Evolutionary conservation across 1,139 yeast species (phyloP).

Genomic region (Yamadazyma triangularis): DNA sequence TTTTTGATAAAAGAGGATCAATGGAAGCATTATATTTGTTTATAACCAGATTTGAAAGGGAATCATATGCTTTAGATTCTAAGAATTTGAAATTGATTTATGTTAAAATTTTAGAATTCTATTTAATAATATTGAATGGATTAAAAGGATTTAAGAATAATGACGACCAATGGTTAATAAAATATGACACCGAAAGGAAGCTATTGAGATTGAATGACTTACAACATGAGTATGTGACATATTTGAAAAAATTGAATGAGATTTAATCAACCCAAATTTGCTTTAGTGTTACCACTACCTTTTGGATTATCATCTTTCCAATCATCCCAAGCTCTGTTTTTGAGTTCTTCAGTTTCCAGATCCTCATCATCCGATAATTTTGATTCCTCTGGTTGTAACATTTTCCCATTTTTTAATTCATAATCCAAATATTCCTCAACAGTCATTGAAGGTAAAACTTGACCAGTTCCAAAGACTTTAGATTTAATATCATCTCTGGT

Average conservation of each 20-base stretch:
- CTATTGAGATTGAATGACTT: conserved; percentile 9
- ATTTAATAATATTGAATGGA: conserved; percentile 46
- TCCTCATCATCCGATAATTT: conserved; percentile 32
- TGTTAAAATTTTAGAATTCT: conserved; percentile 38
- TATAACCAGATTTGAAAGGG: conserved; percentile 36
- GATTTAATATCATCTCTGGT: conserved; percentile 56
- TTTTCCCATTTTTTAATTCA: conserved; percentile 81
- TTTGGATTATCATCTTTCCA: conserved; percentile 82
- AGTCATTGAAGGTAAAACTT: conserved; percentile 88
- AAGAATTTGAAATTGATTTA: conserved; percentile 30
- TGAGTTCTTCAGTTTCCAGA: conserved; percentile 44
- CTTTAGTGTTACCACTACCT: conserved; percentile 84
- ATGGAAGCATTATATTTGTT: conserved; percentile 54
- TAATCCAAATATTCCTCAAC: conserved; percentile 88
- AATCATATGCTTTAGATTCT: conserved; percentile 8
- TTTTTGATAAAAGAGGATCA: conserved; percentile 49
- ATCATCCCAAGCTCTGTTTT: conserved; percentile 85
- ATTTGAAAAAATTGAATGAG: conserved; percentile 7
- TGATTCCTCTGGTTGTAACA: conserved; percentile 49
- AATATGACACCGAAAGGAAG: conserved; percentile 9
- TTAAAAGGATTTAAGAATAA: conserved; percentile 39
- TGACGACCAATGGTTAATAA: conserved; percentile 57
- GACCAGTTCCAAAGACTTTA: conserved; percentile 89
- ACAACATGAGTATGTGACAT: conserved; percentile 6
- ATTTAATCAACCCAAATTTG: conserved; percentile 58